A percentile compares a stretch with the other conserved stretches of the same genome.
phyloP scores from a whole-genome alignment of 225 moss, liverwort and hornwort genomes.

The Rhytidiadelphus loreus region DNA sequence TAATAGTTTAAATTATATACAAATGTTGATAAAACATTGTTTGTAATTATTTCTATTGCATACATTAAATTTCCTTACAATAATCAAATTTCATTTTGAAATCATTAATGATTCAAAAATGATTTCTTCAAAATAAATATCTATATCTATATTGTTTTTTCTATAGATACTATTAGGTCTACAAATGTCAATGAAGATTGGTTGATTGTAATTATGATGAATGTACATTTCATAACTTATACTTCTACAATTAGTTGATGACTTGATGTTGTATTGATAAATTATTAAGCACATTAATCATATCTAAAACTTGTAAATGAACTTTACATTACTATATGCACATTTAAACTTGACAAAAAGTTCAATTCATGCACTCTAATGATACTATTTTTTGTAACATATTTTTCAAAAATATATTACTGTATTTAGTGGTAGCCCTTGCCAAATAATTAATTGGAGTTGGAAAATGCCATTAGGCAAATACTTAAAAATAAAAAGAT shows the following conservation, averaged over 20 bases:
- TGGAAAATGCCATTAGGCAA: rapidly evolving
- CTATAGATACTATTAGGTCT: neutral
- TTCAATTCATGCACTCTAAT: neutral
- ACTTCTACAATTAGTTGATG: rapidly evolving
- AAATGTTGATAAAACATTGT: no score
- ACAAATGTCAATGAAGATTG: neutral
- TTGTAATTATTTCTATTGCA: no score
- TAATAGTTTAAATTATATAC: neutral
- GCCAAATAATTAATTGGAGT: neutral
- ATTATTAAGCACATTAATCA: neutral
- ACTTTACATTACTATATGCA: neutral
- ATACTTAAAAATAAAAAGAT: no score
- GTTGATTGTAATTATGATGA: neutral
- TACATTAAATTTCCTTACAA: neutral
- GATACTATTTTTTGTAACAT: rapidly evolving
- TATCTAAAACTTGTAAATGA: neutral
- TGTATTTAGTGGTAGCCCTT: rapidly evolving
- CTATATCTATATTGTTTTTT: neutral
- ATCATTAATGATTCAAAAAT: neutral
- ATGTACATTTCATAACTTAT: neutral
- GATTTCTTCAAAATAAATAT: neutral
- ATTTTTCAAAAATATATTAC: rapidly evolving
- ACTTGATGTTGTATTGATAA: neutral
- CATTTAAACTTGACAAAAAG: neutral
- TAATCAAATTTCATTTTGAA: neutral